Base-by-base conservation (phyloP, 169 alveolate species). In the Theileria orientalis region DNA sequence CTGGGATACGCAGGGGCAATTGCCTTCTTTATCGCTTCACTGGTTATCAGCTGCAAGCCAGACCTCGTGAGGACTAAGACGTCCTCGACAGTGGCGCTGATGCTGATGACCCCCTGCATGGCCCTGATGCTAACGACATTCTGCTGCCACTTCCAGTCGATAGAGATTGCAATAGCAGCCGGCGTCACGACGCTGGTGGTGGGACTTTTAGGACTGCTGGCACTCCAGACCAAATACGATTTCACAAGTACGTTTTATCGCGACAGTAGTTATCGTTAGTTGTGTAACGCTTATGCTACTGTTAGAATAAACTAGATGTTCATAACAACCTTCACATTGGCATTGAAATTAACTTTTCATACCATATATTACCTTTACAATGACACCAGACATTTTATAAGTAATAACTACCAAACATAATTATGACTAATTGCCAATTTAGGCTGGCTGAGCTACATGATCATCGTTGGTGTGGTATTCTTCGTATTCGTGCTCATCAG, bases 201-300 rank as follows among this genome's bases (percentile, higher is more conserved):
- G 21, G 37, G 68, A 9, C 54, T 30, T 19, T 14, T 78, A 8
- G 29, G 57, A 11, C 37, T 72, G 0, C 69, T 78, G 40, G 83
- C 87, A 8, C 16, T 78, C 33, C 87, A 78, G 37, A 78, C 87
- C 71, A 78, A 69, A 44, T 70, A 47, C 41, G 82, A 62, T 57
- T 78, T 78, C 52, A 78, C 87, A 6, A 42, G 84, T 75, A 71
- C 5, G 84, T 44, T 7, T 52, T 7, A 11, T 0, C 62, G 23
- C 19, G 7, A 14, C 42, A n/a, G n/a, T n/a, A n/a, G n/a, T n/a
- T n/a, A n/a, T n/a, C n/a, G n/a, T n/a, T n/a, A n/a, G n/a, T n/a
- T n/a, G n/a, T n/a, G n/a, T n/a, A n/a, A n/a, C n/a, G n/a, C n/a
- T n/a, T n/a, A n/a, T n/a, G n/a, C n/a, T n/a, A n/a, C n/a, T n/a